Conservation (phyloP, 73 alveolate genomes). For the Effrenium voratum region DNA sequence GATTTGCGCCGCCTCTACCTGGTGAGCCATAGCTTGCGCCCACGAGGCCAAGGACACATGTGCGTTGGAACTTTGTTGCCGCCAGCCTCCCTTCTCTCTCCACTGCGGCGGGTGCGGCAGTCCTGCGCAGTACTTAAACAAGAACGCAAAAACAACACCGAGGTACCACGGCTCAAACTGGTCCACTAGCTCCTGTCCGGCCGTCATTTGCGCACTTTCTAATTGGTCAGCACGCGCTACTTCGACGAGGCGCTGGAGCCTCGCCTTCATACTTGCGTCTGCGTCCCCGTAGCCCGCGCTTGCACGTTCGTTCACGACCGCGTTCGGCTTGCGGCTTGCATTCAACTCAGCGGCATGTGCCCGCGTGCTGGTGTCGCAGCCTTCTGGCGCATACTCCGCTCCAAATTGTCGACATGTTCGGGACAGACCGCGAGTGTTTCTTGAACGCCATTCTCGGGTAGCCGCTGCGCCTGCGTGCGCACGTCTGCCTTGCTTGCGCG, state of each 20-base stretch:
- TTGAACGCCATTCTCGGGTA: background rate
- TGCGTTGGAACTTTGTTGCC: background rate
- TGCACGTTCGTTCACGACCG: background rate
- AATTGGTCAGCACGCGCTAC: background rate
- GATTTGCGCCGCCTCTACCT: too few relatives aligned
- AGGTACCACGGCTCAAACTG: constrained; percentile 1
- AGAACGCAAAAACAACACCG: background rate
- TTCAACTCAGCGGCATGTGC: background rate
- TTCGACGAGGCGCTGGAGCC: background rate
- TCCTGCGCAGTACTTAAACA: background rate
- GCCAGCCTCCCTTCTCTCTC: background rate
- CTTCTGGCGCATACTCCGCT: background rate
- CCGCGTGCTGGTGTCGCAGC: background rate
- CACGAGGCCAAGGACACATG: background rate
- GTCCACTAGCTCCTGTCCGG: background rate
- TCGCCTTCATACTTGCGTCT: background rate
- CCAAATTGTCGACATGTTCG: background rate
- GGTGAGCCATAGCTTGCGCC: constrained; percentile 4
- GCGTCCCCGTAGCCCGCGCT: background rate
- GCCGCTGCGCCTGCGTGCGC: background rate
- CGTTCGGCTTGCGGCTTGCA: background rate
- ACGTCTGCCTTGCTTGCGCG: background rate
- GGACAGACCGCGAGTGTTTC: background rate
- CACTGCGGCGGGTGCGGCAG: constrained; percentile 37
- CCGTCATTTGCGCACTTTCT: background rate